Conservation (phyloP, 2,329 filamentous ascomycete species). For the Camptophora hylomeconis region DNA sequence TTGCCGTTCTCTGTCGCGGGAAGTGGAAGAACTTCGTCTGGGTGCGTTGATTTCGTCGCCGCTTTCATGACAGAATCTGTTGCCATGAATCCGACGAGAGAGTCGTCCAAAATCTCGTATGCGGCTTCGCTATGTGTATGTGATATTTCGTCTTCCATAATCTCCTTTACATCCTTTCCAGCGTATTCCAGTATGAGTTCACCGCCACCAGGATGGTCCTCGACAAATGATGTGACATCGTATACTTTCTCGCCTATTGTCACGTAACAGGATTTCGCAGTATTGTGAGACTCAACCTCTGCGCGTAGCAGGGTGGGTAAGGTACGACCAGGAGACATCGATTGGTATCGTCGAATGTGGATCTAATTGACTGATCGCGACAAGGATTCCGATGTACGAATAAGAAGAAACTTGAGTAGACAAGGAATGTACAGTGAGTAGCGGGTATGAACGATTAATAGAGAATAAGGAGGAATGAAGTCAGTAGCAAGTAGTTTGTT, state of each 20-base stretch:
- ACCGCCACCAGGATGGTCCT: constrained; percentile 79
- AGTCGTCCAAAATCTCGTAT: constrained; percentile 90
- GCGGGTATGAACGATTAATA: neutral
- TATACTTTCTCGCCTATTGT: constrained; percentile 82
- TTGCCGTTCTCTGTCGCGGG: constrained; percentile 37
- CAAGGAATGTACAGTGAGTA: neutral
- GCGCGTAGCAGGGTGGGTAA: constrained; percentile 71
- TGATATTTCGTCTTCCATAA: constrained; percentile 70
- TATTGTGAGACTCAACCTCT: constrained; percentile 73
- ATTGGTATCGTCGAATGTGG: too few species aligned
- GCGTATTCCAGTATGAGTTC: constrained; percentile 82
- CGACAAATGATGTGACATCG: constrained; percentile 83
- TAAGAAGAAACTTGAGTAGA: neutral
- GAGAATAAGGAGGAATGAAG: constrained; percentile 1
- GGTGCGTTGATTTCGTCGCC: constrained; percentile 34
- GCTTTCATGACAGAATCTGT: constrained; percentile 43
- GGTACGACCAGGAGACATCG: constrained; percentile 47
- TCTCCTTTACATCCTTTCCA: constrained; percentile 71
- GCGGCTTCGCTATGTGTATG: constrained; percentile 82
- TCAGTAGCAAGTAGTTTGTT: neutral
- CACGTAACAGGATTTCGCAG: constrained; percentile 77
- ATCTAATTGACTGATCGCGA: too few species aligned
- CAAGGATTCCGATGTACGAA: neutral
- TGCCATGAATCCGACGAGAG: constrained; percentile 66
- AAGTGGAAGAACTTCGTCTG: constrained; percentile 39